Percentiles rank a stretch among this genome's conserved stretches.
Conservation (phyloP, 805 yeast species). For the Citeromyces matritensis region DNA sequence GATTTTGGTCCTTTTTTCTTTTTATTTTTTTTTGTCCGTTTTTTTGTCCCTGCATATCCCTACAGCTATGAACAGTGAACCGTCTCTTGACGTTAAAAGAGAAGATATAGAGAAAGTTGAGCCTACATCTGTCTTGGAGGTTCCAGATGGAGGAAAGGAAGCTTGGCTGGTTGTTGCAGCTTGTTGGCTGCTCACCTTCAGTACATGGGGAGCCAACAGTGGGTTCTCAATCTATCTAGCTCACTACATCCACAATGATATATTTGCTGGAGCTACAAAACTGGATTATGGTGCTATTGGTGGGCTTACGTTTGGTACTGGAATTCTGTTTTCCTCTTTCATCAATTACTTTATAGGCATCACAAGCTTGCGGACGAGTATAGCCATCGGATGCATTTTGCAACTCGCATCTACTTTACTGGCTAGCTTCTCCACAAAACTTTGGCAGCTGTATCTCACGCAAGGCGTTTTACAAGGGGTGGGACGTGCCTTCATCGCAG, state of each 20-base stretch:
- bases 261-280: slow-evolving; percentile 37
- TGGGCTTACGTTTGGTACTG: slow-evolving; percentile 47
- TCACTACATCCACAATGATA: slow-evolving; percentile 31
- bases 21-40: too few species aligned
- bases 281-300: slow-evolving; percentile 55
- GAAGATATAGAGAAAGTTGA: background rate
- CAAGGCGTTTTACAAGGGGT: slow-evolving; percentile 55
- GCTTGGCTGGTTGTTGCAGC: slow-evolving; percentile 52
- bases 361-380: slow-evolving; percentile 23
- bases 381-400: slow-evolving; percentile 28
- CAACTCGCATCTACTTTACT: slow-evolving; percentile 41
- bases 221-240: slow-evolving; percentile 54
- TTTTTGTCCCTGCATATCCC: too few species aligned
- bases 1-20: too few species aligned
- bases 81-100: too few species aligned
- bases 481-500: slow-evolving; percentile 38
- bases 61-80: too few species aligned
- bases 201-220: slow-evolving; percentile 63
- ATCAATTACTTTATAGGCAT: slow-evolving; percentile 28
- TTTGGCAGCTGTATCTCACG: slow-evolving; percentile 55
- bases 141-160: slow-evolving; percentile 46
- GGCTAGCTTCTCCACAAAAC: slow-evolving; percentile 40
- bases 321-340: slow-evolving; percentile 31
- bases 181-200: slow-evolving; percentile 32
- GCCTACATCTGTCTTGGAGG: slow-evolving; percentile 5